These are phyloP conservation scores for Candolleomyces eurysporus DNA, from an alignment of 768 basidiomycete species.

Conservation along the genomic window DNA sequence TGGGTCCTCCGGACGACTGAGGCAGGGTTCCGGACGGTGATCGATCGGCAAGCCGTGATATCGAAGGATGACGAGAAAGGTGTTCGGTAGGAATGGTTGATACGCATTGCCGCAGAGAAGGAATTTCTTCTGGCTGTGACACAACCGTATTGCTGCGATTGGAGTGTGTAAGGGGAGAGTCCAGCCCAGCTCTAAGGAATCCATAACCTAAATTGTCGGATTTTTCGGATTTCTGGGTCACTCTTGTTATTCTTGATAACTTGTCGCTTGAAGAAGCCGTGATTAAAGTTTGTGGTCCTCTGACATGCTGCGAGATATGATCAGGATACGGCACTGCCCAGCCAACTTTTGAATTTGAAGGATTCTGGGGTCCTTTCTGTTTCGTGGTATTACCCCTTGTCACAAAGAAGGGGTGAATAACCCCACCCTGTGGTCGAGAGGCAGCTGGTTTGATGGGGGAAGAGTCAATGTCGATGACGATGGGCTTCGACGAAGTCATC, in stretches of 20 bases:
- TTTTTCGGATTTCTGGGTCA: background rate
- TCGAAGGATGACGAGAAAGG: conserved; percentile 45
- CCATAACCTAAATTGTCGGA: background rate
- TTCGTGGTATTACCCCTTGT: conserved; percentile 22
- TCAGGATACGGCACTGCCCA: conserved; percentile 45
- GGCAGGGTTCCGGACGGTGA: conserved; percentile 14
- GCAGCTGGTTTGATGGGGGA: conserved; percentile 32
- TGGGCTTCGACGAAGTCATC: conserved; percentile 25
- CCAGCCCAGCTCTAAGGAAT: background rate
- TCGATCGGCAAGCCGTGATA: conserved; percentile 36
- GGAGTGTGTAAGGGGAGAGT: background rate
- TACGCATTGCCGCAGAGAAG: conserved; percentile 3
- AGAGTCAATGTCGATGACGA: conserved; percentile 35
- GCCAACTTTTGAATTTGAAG: conserved; percentile 8
- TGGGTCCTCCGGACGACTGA: conserved; percentile 32
- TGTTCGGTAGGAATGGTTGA: conserved; percentile 27
- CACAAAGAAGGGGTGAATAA: conserved; percentile 47
- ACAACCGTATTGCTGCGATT: background rate
- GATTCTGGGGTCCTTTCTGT: conserved; percentile 7
- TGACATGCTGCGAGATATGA: conserved; percentile 55
- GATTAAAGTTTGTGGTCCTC: conserved; percentile 47
- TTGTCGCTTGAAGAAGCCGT: conserved; percentile 18
- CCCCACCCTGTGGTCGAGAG: conserved; percentile 16
- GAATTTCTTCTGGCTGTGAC: conserved; percentile 3
- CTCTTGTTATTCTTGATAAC: background rate